Percentiles rank a stretch among this genome's conserved stretches.
These are phyloP conservation scores for Paratinospora sagittata DNA, from an alignment of 164 flowering plant genomes.

Conservation along the genomic window DNA sequence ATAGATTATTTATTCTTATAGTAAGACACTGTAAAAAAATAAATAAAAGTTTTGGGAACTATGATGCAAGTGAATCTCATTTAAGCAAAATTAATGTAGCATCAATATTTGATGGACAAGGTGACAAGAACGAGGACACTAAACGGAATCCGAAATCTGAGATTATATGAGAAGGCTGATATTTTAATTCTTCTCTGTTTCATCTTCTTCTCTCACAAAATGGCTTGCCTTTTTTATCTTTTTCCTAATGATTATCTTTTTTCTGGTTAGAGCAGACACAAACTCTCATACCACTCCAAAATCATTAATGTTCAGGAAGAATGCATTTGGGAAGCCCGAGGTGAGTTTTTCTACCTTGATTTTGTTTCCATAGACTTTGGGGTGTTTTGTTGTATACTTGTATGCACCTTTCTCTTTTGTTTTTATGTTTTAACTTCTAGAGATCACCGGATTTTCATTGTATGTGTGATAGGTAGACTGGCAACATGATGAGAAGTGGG, in stretches of 20 bases:
- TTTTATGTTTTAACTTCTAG: not conserved
- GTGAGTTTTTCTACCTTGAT: conserved; percentile 30
- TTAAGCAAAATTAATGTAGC: too few relatives aligned
- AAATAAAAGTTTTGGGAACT: too few relatives aligned
- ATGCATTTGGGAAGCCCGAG: conserved; percentile 86
- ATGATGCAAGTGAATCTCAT: too few relatives aligned
- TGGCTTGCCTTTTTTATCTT: not conserved
- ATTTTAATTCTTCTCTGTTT: too few relatives aligned
- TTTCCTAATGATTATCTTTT: conserved; percentile 11
- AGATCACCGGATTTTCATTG: not conserved
- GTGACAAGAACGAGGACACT: too few relatives aligned
- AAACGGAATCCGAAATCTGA: too few relatives aligned
- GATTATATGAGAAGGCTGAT: too few relatives aligned
- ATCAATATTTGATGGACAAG: too few relatives aligned
- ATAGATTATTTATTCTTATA: too few relatives aligned
- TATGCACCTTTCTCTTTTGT: not conserved
- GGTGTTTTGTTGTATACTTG: not conserved
- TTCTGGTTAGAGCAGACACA: conserved; percentile 60
- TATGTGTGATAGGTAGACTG: conserved; percentile 54
- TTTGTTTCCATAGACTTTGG: not conserved
- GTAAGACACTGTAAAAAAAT: too few relatives aligned
- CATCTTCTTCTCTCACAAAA: not conserved
- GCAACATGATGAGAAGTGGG: conserved; percentile 35
- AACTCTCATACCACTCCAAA: conserved; percentile 45
- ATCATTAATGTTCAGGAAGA: conserved; percentile 70